Conservation (phyloP, 1,139 yeast genomes). For the Sugiyamaella japonica region DNA sequence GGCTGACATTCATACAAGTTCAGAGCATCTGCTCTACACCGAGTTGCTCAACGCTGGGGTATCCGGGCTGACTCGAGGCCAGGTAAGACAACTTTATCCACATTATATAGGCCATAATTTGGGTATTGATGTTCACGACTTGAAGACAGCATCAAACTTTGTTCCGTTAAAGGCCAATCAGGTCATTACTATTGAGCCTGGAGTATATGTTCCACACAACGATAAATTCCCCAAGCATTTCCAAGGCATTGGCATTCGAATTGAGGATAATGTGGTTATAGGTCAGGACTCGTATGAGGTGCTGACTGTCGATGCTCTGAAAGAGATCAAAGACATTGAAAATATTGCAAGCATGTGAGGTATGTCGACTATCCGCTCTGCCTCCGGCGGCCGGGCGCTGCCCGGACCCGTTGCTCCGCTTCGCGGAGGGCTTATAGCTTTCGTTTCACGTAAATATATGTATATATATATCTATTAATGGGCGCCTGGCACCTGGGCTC, state of each 20-base stretch:
- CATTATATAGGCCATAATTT: constrained; percentile 95
- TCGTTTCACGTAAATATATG: not conserved
- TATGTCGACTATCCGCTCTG: too few relatives aligned
- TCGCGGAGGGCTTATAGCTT: too few relatives aligned
- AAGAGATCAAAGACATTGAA: constrained; percentile 81
- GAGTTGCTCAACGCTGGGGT: constrained; percentile 79
- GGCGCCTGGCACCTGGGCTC: constrained; percentile 49
- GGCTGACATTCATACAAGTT: constrained; percentile 72
- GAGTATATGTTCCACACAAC: constrained; percentile 76
- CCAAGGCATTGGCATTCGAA: constrained; percentile 89
- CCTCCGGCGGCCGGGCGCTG: too few relatives aligned
- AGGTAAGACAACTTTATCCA: constrained; percentile 62
- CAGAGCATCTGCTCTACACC: constrained; percentile 56
- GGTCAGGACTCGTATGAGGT: constrained; percentile 58
- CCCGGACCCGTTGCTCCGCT: too few relatives aligned
- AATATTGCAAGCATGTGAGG: constrained; percentile 8
- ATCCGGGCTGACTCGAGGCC: constrained; percentile 32
- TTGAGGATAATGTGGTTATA: constrained; percentile 84
- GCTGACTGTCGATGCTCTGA: constrained; percentile 77
- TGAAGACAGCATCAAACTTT: constrained; percentile 54
- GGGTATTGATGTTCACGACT: constrained; percentile 91
- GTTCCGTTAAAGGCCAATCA: constrained; percentile 35
- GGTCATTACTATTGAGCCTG: constrained; percentile 93
- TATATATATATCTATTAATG: constrained; percentile 20
- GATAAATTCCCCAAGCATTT: constrained; percentile 74